These are phyloP conservation scores for Globisporangium paddicum DNA, from an alignment of 352 stramenopile genomes.

Conservation along the genomic window DNA sequence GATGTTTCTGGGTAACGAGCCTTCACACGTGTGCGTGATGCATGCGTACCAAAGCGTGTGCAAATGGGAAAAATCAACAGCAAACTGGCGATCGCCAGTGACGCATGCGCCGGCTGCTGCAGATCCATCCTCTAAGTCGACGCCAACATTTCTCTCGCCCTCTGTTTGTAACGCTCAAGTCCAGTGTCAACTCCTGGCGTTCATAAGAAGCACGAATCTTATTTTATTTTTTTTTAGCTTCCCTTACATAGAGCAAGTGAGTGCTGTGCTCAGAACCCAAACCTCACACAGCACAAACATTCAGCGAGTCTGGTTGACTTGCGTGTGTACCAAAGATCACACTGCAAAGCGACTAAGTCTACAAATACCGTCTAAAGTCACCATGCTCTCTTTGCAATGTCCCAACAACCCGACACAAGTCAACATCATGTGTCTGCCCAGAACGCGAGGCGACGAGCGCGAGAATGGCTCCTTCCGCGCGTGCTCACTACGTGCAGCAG, in stretches of 20 bases:
- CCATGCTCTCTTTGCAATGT: neutral
- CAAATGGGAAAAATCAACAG: neutral
- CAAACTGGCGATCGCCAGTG: neutral
- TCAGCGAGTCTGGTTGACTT: no score
- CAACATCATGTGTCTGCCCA: neutral
- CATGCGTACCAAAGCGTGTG: no score
- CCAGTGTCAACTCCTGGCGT: neutral
- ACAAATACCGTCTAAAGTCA: neutral
- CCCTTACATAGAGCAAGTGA: no score
- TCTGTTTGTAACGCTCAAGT: neutral
- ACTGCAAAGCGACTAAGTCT: no score
- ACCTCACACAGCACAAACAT: neutral
- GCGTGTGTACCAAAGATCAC: no score
- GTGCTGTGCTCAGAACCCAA: neutral
- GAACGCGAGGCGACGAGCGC: conserved; percentile 7
- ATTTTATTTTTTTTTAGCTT: no score
- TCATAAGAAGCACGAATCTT: conserved; percentile 4
- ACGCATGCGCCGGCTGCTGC: conserved; percentile 2
- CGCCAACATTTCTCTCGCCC: neutral
- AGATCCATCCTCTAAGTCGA: neutral
- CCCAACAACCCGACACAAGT: neutral
- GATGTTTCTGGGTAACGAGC: neutral
- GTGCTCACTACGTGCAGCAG: neutral
- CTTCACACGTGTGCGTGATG: neutral
- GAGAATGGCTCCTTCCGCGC: conserved; percentile 1